Evolutionary conservation across 768 basidiomycete genomes (phyloP).

Genomic region (Xerocomus spinulosus): DNA sequence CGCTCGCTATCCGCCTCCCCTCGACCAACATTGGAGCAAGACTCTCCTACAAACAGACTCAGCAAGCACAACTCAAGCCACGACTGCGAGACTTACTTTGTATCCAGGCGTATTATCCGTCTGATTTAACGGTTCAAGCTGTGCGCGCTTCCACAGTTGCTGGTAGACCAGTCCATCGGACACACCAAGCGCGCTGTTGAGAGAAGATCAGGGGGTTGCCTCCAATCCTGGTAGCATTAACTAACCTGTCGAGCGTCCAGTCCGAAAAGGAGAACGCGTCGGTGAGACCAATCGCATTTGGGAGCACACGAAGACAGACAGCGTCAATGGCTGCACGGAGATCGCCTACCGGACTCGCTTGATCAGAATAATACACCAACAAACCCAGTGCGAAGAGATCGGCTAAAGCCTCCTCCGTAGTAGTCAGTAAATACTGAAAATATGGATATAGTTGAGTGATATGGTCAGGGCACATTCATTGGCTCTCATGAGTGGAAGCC

Average conservation of each 20-base stretch:
- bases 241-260: conserved; percentile 67
- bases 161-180: conserved; percentile 65
- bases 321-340: conserved; percentile 48
- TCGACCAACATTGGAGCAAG: conserved; percentile 25
- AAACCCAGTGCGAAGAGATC: conserved; percentile 59
- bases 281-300: conserved; percentile 61
- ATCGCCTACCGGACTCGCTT: conserved; percentile 41
- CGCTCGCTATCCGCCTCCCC: conserved; percentile 15
- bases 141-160: conserved; percentile 54
- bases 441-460: no score
- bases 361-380: conserved; percentile 22
- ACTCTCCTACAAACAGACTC: conserved; percentile 12
- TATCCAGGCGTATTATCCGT: conserved; percentile 52
- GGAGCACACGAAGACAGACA: conserved; percentile 49
- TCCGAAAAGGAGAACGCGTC: conserved; percentile 75
- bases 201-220: background rate
- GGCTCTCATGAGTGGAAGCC: background rate
- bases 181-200: conserved; percentile 54
- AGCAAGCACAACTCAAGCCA: background rate
- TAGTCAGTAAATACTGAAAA: conserved; percentile 55
- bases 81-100: conserved; percentile 33
- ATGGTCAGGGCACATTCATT: background rate
- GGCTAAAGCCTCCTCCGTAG: conserved; percentile 49
- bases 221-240: background rate
- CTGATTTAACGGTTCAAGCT: conserved; percentile 57